Evolutionary conservation across 78 protist species (phyloP).

Genomic region (Ministeria vibrans): DNA sequence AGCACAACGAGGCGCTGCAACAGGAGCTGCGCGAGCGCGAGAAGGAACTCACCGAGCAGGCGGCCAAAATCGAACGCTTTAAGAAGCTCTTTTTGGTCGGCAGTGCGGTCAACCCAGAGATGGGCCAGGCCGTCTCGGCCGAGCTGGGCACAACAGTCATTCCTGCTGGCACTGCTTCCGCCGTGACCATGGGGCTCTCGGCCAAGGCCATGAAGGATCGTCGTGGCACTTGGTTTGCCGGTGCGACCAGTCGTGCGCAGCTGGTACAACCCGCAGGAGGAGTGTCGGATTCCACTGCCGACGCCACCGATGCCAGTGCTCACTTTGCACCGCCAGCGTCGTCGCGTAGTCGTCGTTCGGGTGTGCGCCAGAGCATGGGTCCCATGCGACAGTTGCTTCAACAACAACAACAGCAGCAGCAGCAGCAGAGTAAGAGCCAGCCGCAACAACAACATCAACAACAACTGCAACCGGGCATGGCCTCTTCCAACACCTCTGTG

Average conservation of each 20-base stretch:
- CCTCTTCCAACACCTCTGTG: no score
- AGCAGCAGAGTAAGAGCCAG: not conserved
- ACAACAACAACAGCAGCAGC: not conserved
- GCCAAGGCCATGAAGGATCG: not conserved
- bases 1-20: not conserved
- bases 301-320: no score
- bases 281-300: no score
- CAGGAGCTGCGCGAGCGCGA: not conserved
- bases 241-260: no score
- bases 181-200: not conserved
- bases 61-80: not conserved
- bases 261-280: no score
- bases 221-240: constrained; percentile 4
- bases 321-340: not conserved
- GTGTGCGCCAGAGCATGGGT: not conserved
- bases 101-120: no score
- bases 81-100: not conserved
- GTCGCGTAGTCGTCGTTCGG: not conserved
- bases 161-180: not conserved
- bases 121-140: no score
- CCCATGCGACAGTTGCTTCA: not conserved
- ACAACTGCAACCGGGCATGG: no score
- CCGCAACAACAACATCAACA: not conserved
- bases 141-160: not conserved
- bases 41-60: not conserved